Percentiles rank a stretch among this genome's conserved stretches.
phyloP scores from a whole-genome alignment of 352 stramenopile species.

The Phytopythium vexans region DNA sequence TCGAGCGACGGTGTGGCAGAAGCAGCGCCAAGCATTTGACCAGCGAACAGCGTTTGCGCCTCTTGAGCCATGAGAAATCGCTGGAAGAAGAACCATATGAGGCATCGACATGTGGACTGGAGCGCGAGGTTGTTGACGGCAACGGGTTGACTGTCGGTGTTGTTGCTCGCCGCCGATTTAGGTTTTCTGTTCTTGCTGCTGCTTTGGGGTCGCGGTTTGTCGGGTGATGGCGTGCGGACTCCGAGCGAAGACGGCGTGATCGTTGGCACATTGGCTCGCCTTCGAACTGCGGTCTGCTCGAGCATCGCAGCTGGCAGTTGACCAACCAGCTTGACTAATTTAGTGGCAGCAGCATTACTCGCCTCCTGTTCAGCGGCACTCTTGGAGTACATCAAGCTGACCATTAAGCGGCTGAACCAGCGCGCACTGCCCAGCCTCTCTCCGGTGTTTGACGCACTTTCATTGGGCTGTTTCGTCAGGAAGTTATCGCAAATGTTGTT shows the following conservation, averaged over 20 bases:
- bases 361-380: not conserved
- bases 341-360: not conserved
- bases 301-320: not conserved
- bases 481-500: too few relatives aligned
- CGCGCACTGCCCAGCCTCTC: not conserved
- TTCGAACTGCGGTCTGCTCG: conserved; percentile 30
- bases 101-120: conserved; percentile 1
- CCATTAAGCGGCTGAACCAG: conserved; percentile 1
- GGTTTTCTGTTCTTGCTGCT: conserved; percentile 7
- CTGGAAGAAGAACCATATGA: conserved; percentile 59
- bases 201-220: not conserved
- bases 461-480: too few relatives aligned
- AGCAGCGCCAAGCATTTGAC: conserved; percentile 11
- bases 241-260: conserved; percentile 1
- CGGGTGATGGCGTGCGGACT: not conserved
- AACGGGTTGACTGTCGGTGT: conserved; percentile 11
- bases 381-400: not conserved
- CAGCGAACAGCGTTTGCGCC: conserved; percentile 18
- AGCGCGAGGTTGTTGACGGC: conserved; percentile 15
- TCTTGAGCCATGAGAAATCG: conserved; percentile 54
- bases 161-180: not conserved
- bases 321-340: conserved; percentile 4
- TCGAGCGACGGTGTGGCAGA: not conserved
- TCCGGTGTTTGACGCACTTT: too few relatives aligned
- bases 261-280: conserved; percentile 33